Evolutionary conservation across 768 basidiomycete genomes (phyloP).

Genomic region (Cyathus striatus): DNA sequence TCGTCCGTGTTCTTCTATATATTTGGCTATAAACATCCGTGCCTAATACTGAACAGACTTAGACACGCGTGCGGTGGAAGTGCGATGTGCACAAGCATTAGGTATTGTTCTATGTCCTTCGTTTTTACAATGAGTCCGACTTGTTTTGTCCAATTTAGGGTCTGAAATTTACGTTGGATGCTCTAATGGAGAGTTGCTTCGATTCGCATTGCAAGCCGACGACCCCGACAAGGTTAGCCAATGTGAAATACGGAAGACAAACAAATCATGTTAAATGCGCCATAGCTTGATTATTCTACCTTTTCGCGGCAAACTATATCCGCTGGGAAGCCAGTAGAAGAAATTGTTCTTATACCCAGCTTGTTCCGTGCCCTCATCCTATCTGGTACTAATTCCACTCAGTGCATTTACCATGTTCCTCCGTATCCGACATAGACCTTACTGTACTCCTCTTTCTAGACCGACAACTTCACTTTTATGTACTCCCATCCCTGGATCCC

Average conservation of each 20-base stretch:
- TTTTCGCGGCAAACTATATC: constrained; percentile 68
- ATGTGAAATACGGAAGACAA: too few relatives aligned
- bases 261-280: too few relatives aligned
- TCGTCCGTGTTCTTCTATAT: constrained; percentile 10
- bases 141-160: constrained; percentile 30
- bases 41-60: constrained; percentile 6
- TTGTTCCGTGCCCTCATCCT: constrained; percentile 71
- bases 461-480: constrained; percentile 71
- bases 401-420: background rate
- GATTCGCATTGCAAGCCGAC: constrained; percentile 68
- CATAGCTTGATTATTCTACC: constrained; percentile 55
- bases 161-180: constrained; percentile 87
- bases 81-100: constrained; percentile 53
- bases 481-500: constrained; percentile 75
- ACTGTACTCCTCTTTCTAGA: constrained; percentile 25
- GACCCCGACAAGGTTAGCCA: constrained; percentile 44
- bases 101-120: constrained; percentile 28
- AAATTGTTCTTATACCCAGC: constrained; percentile 74
- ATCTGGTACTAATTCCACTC: constrained; percentile 50
- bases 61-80: constrained; percentile 16
- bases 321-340: constrained; percentile 67
- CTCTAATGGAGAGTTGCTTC: constrained; percentile 77
- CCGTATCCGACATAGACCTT: background rate
- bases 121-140: background rate
- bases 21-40: background rate